phyloP scores from a whole-genome alignment of 169 alveolate species.

The Amoebophrya sp. region DNA sequence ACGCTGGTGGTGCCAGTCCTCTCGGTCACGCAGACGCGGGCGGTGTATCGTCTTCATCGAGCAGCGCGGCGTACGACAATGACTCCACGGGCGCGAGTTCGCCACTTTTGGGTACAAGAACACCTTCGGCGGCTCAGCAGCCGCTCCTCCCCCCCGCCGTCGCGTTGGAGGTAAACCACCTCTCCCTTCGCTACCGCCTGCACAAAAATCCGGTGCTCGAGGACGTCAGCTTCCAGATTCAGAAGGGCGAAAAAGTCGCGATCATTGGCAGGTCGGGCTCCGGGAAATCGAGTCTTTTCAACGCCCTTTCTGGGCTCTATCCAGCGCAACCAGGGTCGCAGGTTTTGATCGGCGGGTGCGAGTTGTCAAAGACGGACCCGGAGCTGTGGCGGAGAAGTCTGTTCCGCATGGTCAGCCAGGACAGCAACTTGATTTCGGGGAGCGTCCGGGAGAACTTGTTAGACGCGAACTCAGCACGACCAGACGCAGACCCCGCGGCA shows the following conservation, averaged over 20 bases:
- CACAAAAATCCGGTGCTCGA: conserved; percentile 17
- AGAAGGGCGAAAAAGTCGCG: conserved; percentile 13
- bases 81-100: no score
- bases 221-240: background rate
- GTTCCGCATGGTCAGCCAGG: conserved; percentile 24
- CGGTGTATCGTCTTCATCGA: no score
- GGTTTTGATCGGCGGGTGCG: background rate
- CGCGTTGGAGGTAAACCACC: background rate
- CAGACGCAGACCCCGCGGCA: conserved; percentile 14
- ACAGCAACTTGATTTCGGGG: conserved; percentile 16
- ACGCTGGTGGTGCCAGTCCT: no score
- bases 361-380: background rate
- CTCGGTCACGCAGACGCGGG: no score
- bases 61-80: no score
- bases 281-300: conserved; percentile 27
- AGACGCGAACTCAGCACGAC: no score
- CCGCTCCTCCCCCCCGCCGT: background rate
- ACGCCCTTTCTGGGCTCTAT: background rate
- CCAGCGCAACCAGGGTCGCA: background rate
- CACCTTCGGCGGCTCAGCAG: no score
- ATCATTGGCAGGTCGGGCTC: conserved; percentile 24
- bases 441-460: conserved; percentile 17
- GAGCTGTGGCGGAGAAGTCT: background rate
- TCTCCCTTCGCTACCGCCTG: conserved; percentile 23
- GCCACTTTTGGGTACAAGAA: no score